phyloP scores from a whole-genome alignment of 2,329 filamentous ascomycete species.

The Chaetomiaceae sp. region DNA sequence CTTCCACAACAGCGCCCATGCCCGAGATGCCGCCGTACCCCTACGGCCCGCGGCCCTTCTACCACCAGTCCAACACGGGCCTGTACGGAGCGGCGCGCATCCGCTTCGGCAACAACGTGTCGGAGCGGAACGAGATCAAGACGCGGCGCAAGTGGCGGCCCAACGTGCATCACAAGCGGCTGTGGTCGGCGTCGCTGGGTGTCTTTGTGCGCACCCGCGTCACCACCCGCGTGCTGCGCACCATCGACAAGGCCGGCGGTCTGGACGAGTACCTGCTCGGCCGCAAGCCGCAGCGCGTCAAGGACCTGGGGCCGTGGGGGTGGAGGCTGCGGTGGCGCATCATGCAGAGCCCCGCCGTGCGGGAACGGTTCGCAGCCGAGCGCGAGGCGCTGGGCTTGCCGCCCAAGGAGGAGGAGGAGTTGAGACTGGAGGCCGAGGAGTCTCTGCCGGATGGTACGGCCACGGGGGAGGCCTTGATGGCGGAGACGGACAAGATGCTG shows the following conservation, averaged over 20 bases:
- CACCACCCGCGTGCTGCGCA: constrained; percentile 64
- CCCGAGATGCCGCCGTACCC: constrained; percentile 61
- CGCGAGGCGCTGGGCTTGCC: constrained; percentile 62
- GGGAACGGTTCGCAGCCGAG: constrained; percentile 62
- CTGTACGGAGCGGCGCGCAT: constrained; percentile 68
- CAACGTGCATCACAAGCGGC: constrained; percentile 65
- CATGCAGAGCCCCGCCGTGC: constrained; percentile 69
- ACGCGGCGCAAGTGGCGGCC: constrained; percentile 69
- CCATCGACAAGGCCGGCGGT: constrained; percentile 80
- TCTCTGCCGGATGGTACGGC: constrained; percentile 24
- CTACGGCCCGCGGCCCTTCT: constrained; percentile 63
- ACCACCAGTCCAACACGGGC: constrained; percentile 75
- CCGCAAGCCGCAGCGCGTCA: constrained; percentile 69
- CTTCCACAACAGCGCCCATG: constrained; percentile 38
- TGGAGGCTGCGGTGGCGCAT: constrained; percentile 89
- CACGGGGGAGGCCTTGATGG: constrained; percentile 32
- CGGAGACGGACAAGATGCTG: constrained; percentile 38
- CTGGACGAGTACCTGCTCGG: constrained; percentile 89
- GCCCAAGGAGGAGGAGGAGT: constrained; percentile 36
- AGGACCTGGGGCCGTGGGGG: constrained; percentile 81
- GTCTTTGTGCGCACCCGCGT: constrained; percentile 63
- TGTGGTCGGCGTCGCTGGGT: constrained; percentile 61
- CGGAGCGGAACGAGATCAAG: constrained; percentile 63
- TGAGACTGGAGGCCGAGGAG: constrained; percentile 24
- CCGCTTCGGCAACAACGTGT: constrained; percentile 75